Conservation (phyloP, 345 rosid species). For the Pistacia atlantica region DNA sequence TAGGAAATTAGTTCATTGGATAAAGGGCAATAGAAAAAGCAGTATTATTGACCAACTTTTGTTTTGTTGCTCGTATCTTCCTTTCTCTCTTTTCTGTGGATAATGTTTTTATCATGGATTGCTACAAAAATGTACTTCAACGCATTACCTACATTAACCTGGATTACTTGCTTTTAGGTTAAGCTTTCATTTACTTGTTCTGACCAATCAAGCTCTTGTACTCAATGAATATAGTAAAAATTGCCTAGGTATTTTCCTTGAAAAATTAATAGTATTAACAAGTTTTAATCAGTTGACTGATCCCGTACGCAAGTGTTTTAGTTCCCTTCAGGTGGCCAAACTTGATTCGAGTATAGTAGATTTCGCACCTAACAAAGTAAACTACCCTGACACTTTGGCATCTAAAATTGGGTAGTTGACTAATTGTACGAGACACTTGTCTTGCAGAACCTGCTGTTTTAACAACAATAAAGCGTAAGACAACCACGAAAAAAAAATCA, state of each 20-base stretch:
- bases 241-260: background rate
- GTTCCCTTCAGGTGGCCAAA: background rate
- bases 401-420: background rate
- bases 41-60: background rate
- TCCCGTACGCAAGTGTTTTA: background rate
- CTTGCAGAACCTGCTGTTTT: background rate
- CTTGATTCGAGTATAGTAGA: background rate
- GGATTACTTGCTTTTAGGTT: background rate
- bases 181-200: background rate
- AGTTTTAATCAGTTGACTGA: background rate
- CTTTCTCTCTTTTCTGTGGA: background rate
- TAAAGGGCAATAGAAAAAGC: background rate
- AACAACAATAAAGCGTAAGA: background rate
- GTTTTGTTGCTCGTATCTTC: background rate
- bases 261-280: background rate
- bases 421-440: background rate
- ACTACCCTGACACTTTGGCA: background rate
- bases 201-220: background rate
- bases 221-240: background rate
- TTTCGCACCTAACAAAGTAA: constrained; percentile 25
- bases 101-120: background rate
- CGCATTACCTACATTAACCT: background rate
- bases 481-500: too few species aligned
- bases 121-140: background rate
- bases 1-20: constrained; percentile 10